Base-by-base conservation (phyloP, 495 filamentous ascomycete species). In the Lasiosphaeriaceae sp. region DNA sequence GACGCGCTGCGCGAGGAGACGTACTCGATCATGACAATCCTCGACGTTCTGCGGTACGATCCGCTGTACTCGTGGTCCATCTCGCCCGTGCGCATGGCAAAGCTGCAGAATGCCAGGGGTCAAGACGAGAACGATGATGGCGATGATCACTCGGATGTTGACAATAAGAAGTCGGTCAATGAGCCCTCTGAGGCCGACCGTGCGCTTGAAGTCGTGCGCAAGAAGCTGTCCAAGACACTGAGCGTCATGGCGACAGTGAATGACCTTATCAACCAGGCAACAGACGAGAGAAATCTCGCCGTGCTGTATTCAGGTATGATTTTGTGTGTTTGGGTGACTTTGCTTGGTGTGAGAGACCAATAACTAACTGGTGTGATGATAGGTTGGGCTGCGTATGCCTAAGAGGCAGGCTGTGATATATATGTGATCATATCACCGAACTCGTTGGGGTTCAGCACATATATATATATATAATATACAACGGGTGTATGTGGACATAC, bases 211-310 rank as follows among this genome's bases (percentile, higher is more conserved):
- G 90, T 97, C 17, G 95, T 98, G 21, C 83, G 87, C 57, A 97
- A 96, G 80, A 98, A 98, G 75, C 72, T 98, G 64, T 86, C 85
- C 62, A 95, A 96, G 77, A 93, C 88, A 43, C 71, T 98, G 64
- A 97, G 94, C 70, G 94, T 96, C 19, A 86, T 85, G 52, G 94
- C 94, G 16, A 96, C 92, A 41, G 94, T 98, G 24, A 97, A 96
- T 65, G 94, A 97, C 68, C 73, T 98, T 54, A 97, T 97, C 58
- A 94, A 97, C 68, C 88, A 93, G 73, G 93, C 95, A 21, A 90
- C 86, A 11, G 95, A 97, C 74, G 92, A 94, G 76, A 80, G 83
- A 66, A 97, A 98, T 70, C 70, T 98, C 64, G 95, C 95, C 3
- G 83, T 97, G 47, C 77, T 98, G 58, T 98, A 90, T 80, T 86